Base-by-base conservation (phyloP, 163 green algal genomes). In the Prototheca wickerhamii region DNA sequence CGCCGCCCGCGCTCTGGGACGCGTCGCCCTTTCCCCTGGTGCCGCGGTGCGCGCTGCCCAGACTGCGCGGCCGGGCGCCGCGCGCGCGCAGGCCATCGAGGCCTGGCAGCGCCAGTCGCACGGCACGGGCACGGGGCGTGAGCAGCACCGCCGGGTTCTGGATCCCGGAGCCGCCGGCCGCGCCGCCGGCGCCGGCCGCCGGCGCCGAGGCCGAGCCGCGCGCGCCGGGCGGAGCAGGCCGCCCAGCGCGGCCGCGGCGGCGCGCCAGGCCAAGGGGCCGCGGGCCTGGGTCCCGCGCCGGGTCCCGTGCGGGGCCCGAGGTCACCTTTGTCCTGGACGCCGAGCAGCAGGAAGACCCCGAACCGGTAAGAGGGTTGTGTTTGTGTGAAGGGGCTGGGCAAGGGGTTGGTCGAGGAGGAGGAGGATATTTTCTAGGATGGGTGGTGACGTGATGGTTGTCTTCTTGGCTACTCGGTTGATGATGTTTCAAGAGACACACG, bases 11-110 rank as follows among this genome's bases (percentile, higher is more conserved):
- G 34, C 69, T 94, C 20, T 88, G 79, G 72, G 94, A 95, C 60
- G 76, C 51, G n/a, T 86, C 92, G 74, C 85, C 84, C 7, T 95
- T 86, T 72, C 51, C 23, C n/a, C 77, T 79, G 55, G 73, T 73
- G 2, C 76, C 76, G 4, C 52, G 70, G 4, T 44, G 37, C 20
- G 64, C 70, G 2, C 46, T 89, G 17, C 86, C 85, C 7, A n/a
- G 31, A 60, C 6, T 68, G 67, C 52, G 40, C 75, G 0, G 58
- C 57, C n/a, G 12, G 86, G 86, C 30, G 89, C 79, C 52, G 83
- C 86, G 4, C 73, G 87, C 0, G 77, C 81, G 0, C 69, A 81
- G 64, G 67, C 76, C 3, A 50, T 78, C 4, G 29, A 72, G 37
- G 4, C 52, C 55, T 55, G 51, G 56, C 50, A 30, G 17, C 53